Base-by-base conservation (phyloP, 495 filamentous ascomycete species). In the Hyaloscypha hepaticicola region DNA sequence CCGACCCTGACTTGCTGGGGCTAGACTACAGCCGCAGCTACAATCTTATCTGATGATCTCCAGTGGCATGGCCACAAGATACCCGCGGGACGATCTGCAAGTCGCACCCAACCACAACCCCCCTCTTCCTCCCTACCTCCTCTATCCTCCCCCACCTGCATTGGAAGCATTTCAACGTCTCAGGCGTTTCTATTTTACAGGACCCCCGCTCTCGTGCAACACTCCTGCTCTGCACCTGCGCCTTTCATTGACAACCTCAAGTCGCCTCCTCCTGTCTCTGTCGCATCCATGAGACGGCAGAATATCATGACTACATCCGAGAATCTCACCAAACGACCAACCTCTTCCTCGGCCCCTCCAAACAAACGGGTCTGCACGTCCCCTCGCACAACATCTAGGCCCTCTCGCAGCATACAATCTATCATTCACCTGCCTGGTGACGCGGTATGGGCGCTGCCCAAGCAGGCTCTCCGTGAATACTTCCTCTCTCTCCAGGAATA, bases 401-500 rank as follows among this genome's bases (percentile, higher is more conserved):
- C 57, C 19, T 19, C 61, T 24, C 45, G 21, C 5, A 34, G 22
- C 22, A 60, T 66, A 26, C 45, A 64, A 34, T 41, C 55, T 33
- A 66, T 70, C 51, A 21, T 67, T 5, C 22, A 52, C 21, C 50
- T 70, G 8, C 51, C 64, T 16, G 64, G 67, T 41, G 56, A 60
- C 26, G 68, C 48, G 4, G 57, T 70, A 25, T 67, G 60, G 56
- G 29, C 31, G 1, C 64, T 70, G 5, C 41, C 45, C 38, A 70
- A 70, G 62, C 12, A 60, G 12, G 64, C 64, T 28, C 34, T 70
- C 14, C 60, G 68, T 22, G 45, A 27, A 24, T 64, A 55, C 60
- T 66, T 70, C 52, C 64, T 70, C 25, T 51, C 60, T 6, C 64
- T 70, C 0, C 64, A 64, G 27, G 3, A 60, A 49, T 67, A 70